A percentile compares a stretch with the other conserved stretches of the same genome.
phyloP scores from a whole-genome alignment of 1,284 basidiomycete genomes.

The Pyrrhoderma lamaoense region DNA sequence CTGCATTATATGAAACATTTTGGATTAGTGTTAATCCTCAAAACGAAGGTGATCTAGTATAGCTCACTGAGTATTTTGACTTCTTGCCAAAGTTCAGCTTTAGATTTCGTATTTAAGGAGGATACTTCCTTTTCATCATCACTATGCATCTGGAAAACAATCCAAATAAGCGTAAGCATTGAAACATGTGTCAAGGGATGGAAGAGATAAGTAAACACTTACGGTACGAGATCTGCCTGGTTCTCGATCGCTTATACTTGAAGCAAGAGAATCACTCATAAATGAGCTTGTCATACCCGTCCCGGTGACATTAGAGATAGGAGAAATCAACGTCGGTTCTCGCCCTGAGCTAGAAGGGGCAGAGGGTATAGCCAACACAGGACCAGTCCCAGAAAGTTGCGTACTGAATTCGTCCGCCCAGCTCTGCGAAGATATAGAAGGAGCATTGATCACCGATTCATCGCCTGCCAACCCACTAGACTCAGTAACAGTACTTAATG shows the following conservation, averaged over 20 bases:
- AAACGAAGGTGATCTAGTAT: slow-evolving; percentile 1
- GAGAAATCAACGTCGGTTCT: slow-evolving; percentile 13
- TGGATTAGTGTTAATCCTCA: not conserved
- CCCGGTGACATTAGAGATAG: slow-evolving; percentile 11
- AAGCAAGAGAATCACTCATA: slow-evolving; percentile 20
- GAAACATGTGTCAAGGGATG: not conserved
- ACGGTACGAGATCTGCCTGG: slow-evolving; percentile 14
- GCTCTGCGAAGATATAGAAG: slow-evolving; percentile 32
- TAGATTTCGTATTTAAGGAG: slow-evolving; percentile 36
- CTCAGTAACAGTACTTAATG: slow-evolving; percentile 1
- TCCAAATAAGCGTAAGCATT: not conserved
- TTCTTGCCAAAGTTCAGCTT: slow-evolving; percentile 76
- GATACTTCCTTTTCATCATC: slow-evolving; percentile 25
- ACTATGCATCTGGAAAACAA: not conserved
- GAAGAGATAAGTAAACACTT: not conserved
- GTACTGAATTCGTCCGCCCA: slow-evolving; percentile 45
- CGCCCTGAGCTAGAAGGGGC: slow-evolving; percentile 9
- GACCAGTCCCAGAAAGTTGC: slow-evolving; percentile 14
- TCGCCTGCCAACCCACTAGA: slow-evolving; percentile 3
- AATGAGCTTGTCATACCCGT: slow-evolving; percentile 33
- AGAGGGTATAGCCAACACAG: slow-evolving; percentile 12
- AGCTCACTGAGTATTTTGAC: slow-evolving; percentile 71
- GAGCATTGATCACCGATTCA: slow-evolving; percentile 18
- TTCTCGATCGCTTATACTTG: slow-evolving; percentile 13
- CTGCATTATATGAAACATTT: slow-evolving; percentile 38